phyloP scores from a whole-genome alignment of 2,329 filamentous ascomycete genomes.

The Sporothrix euskadiensis region DNA sequence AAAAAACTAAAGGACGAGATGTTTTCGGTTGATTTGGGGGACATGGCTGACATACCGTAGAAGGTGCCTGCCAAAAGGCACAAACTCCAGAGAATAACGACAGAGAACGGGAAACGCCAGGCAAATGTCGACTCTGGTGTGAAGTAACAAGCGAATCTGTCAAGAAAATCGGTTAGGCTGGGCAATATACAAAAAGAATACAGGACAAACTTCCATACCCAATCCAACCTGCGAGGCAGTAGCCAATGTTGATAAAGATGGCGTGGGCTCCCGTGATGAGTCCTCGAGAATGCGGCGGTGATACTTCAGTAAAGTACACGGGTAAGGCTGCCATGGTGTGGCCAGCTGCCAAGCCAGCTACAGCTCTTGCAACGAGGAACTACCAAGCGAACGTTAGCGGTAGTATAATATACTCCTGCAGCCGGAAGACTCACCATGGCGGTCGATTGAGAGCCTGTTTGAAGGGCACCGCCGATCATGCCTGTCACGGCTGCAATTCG shows the following conservation, averaged over 20 bases:
- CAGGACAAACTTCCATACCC: not conserved
- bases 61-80: not conserved
- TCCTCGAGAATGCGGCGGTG: conserved; percentile 21
- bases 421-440: not conserved
- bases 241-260: conserved; percentile 27
- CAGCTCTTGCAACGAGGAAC: not conserved
- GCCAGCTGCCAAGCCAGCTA: not conserved
- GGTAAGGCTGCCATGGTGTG: not conserved
- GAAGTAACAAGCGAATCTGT: not conserved
- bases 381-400: not conserved
- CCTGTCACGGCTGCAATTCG: not conserved
- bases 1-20: not conserved
- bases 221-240: conserved; percentile 22
- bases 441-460: not conserved
- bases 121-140: not conserved
- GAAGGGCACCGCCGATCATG: not conserved
- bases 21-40: too few species aligned
- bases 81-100: not conserved
- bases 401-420: not conserved
- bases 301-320: not conserved
- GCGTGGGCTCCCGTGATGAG: conserved; percentile 25
- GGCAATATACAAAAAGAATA: not conserved
- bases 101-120: not conserved
- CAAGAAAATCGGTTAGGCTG: not conserved
- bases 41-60: not conserved